Evolutionary conservation across 2,329 filamentous ascomycete genomes (phyloP).

Genomic region (Plectosphaerella cucumerina): DNA sequence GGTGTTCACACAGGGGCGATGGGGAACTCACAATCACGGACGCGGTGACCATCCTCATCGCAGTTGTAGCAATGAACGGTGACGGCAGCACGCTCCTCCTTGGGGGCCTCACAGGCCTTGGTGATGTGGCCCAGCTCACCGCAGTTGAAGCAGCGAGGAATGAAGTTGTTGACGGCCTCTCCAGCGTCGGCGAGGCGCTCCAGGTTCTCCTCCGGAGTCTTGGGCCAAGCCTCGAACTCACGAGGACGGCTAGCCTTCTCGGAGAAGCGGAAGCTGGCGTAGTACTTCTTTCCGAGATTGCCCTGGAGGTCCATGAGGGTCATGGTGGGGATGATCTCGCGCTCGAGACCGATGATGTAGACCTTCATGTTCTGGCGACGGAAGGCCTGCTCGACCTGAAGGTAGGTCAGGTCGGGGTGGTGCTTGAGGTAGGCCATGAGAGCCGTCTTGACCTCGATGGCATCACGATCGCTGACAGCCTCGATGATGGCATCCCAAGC

Average conservation of each 20-base stretch:
- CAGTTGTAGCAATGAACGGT: constrained; percentile 64
- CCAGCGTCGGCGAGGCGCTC: constrained; percentile 63
- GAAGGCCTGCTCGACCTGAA: constrained; percentile 57
- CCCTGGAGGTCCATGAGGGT: constrained; percentile 73
- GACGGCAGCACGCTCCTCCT: constrained; percentile 36
- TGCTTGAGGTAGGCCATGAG: constrained; percentile 60
- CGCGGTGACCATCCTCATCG: constrained; percentile 57
- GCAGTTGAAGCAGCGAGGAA: constrained; percentile 62
- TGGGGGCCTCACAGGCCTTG: constrained; percentile 59
- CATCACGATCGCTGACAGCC: constrained; percentile 50
- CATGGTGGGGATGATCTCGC: constrained; percentile 48
- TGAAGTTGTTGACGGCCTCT: constrained; percentile 53
- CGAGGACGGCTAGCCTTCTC: constrained; percentile 53
- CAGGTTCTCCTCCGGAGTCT: constrained; percentile 54
- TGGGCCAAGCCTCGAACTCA: constrained; percentile 58
- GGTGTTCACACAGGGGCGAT: neutral
- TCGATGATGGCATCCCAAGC: constrained; percentile 54
- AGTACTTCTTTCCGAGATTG: constrained; percentile 60
- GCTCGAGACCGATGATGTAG: constrained; percentile 61
- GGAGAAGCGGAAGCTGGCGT: constrained; percentile 58
- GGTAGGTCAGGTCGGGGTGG: constrained; percentile 51
- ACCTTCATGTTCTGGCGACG: constrained; percentile 48
- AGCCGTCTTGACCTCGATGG: constrained; percentile 59
- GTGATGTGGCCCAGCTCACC: constrained; percentile 57
- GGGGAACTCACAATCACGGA: constrained; percentile 60